phyloP scores from a whole-genome alignment of 2,329 filamentous ascomycete genomes.

The Fusarium xyrophilum region DNA sequence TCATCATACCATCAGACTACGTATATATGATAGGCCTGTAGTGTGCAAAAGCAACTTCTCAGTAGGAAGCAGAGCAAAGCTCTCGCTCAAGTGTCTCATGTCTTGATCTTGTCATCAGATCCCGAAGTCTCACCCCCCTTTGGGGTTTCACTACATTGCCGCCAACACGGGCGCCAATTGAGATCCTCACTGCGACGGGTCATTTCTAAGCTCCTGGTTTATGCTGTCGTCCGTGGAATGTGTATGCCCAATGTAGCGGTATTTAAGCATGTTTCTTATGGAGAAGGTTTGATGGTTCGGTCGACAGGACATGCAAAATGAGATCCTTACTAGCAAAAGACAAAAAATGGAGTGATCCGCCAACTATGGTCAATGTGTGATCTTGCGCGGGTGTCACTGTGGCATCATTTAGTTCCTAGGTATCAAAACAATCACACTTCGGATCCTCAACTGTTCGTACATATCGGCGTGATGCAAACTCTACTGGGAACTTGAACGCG shows the following conservation, averaged over 20 bases:
- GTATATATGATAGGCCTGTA: neutral
- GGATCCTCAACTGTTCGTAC: fast-evolving
- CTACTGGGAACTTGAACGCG: neutral
- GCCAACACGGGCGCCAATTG: no score
- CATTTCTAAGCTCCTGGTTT: neutral
- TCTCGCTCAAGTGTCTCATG: neutral
- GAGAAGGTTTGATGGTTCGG: neutral
- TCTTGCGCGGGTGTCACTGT: neutral
- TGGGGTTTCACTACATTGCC: no score
- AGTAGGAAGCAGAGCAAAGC: neutral
- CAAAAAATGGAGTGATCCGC: neutral
- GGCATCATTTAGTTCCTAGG: neutral
- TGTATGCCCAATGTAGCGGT: neutral
- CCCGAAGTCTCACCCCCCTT: neutral
- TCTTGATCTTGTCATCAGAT: neutral
- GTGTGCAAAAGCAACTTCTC: neutral
- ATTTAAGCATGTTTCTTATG: fast-evolving
- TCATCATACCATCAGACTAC: neutral
- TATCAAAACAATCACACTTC: fast-evolving
- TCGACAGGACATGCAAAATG: fast-evolving
- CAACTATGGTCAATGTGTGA: fast-evolving
- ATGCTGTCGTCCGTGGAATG: neutral
- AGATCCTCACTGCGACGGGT: neutral
- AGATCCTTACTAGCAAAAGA: fast-evolving
- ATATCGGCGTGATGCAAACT: neutral